phyloP scores from a whole-genome alignment of 2,329 filamentous ascomycete species.

The Penicillium sp. region DNA sequence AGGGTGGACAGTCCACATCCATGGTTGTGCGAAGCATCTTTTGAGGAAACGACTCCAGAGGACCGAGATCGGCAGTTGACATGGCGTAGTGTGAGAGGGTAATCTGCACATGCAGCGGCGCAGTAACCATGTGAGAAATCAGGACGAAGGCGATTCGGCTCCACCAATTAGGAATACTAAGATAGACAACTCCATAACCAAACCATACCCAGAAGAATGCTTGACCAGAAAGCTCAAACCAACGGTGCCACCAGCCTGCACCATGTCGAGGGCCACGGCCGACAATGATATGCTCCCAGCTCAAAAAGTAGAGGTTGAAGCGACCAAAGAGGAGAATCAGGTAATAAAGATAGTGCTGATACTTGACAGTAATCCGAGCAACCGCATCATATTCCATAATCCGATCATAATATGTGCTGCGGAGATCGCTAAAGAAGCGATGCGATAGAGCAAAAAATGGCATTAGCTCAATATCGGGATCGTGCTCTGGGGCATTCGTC shows the following conservation, averaged over 20 bases:
- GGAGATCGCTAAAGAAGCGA: slow-evolving; percentile 72
- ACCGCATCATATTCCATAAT: slow-evolving; percentile 75
- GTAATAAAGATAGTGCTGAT: slow-evolving; percentile 82
- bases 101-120: slow-evolving; percentile 83
- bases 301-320: slow-evolving; percentile 85
- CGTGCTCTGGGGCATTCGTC: slow-evolving; percentile 91
- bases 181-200: slow-evolving; percentile 76
- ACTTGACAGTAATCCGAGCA: slow-evolving; percentile 68
- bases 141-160: slow-evolving; percentile 74
- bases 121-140: slow-evolving; percentile 77
- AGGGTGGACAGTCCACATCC: slow-evolving; percentile 83
- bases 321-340: slow-evolving; percentile 76
- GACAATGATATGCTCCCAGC: slow-evolving; percentile 73
- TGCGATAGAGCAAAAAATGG: slow-evolving; percentile 87
- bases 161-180: slow-evolving; percentile 67
- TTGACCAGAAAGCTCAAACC: slow-evolving; percentile 73
- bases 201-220: slow-evolving; percentile 83
- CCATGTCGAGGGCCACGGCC: slow-evolving; percentile 73
- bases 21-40: slow-evolving; percentile 89
- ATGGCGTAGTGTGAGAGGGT: slow-evolving; percentile 92
- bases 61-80: slow-evolving; percentile 82
- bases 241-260: slow-evolving; percentile 78
- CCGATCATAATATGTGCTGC: slow-evolving; percentile 79
- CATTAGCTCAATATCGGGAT: slow-evolving; percentile 89
- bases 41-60: slow-evolving; percentile 81